Base-by-base conservation (phyloP, 306 rosid genomes). In the Castanospermum australe region DNA sequence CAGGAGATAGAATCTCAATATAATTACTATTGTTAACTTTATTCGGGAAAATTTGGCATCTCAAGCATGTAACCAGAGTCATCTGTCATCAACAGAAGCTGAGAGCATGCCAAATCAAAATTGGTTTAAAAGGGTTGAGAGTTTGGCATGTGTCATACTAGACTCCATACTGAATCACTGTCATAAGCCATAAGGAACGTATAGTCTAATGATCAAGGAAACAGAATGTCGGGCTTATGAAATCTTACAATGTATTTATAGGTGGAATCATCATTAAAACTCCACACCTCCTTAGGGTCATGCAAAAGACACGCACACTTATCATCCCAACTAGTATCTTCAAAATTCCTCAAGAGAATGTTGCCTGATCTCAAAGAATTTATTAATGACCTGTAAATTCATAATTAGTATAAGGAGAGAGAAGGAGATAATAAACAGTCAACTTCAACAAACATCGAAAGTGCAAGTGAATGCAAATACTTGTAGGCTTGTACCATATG, bases 201-300 rank as follows among this genome's bases (percentile, higher is more conserved):
- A 10, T 15, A 18, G 51, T 60, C 45, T 21, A 51, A 68, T 33
- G 42, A 69, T 45, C 67, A 72, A 21, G 6, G 47, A 57, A 65
- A 71, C 61, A 61, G 18, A 35, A 84, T 41, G 75, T 41, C n/a
- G n/a, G n/a, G n/a, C n/a, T n/a, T n/a, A n/a, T n/a, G n/a, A n/a
- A n/a, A 86, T 79, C 96, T 84, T 90, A 95, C 99, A 63, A 93
- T 86, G 85, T 92, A 95, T 85, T 90, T 87, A 67, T 92, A 84
- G 24, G 93, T 91, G 50, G 97, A 86, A 81, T 84, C 59, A 82
- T 95, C 99, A 36, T 93, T 90, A 72, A 84, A 95, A 82, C 93
- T 90, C 98, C 98, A 95, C 78, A 73, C 25, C 72, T 91, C 94
- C 64, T 78, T 73, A 50, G 94, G 88, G 86, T 93, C 98, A 79